These are phyloP conservation scores for Yamadazyma epiphylla DNA, from an alignment of 1,139 yeast species.

Conservation along the genomic window DNA sequence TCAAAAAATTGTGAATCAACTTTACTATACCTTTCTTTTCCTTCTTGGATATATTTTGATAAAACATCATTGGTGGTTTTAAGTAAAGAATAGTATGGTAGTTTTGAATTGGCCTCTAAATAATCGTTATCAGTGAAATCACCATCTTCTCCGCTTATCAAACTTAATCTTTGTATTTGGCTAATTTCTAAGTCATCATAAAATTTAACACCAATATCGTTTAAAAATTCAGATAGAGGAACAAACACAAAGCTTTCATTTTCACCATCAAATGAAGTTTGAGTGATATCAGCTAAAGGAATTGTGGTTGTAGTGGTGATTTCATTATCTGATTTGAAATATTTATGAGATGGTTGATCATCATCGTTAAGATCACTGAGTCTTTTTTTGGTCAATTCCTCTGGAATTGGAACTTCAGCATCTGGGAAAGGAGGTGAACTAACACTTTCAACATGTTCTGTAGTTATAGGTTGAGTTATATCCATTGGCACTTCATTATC, in stretches of 20 bases:
- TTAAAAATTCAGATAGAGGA: conserved; percentile 38
- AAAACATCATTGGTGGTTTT: conserved; percentile 53
- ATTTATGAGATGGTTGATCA: neutral
- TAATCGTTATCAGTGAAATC: conserved; percentile 22
- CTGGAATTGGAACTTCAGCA: conserved; percentile 13
- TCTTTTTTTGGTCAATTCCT: conserved; percentile 10
- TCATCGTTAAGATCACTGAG: conserved; percentile 8
- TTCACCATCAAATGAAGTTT: conserved; percentile 9
- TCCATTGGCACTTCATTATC: neutral
- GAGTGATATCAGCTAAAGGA: conserved; percentile 27
- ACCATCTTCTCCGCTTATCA: conserved; percentile 15
- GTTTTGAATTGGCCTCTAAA: conserved; percentile 24
- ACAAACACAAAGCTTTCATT: conserved; percentile 28
- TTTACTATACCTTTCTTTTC: conserved; percentile 40
- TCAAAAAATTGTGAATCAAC: conserved; percentile 39
- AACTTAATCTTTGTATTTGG: conserved; percentile 22
- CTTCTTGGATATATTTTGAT: conserved; percentile 47
- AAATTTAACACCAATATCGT: conserved; percentile 47
- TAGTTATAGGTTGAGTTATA: conserved; percentile 1
- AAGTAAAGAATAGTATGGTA: conserved; percentile 43
- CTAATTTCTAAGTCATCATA: conserved; percentile 48
- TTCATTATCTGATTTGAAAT: conserved; percentile 13
- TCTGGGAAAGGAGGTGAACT: conserved; percentile 13
- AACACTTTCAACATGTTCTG: neutral
- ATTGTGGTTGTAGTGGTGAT: conserved; percentile 23